phyloP scores from a whole-genome alignment of 352 stramenopile genomes.

The Pythium pyrilobum region DNA sequence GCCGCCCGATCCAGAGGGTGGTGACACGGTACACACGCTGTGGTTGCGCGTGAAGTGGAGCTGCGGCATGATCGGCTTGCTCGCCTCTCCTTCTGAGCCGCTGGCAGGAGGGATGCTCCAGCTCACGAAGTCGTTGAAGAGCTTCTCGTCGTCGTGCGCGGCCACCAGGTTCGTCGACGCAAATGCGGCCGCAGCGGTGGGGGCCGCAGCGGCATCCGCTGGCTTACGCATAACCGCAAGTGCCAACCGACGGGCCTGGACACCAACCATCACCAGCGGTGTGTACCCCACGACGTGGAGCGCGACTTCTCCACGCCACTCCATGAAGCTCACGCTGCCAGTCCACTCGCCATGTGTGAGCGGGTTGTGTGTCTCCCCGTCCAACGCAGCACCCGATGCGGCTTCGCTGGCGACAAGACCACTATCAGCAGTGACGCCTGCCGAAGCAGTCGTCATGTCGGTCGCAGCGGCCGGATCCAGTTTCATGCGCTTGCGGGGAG shows the following conservation, averaged over 20 bases:
- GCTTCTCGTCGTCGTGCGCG: constrained; percentile 61
- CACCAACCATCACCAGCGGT: constrained; percentile 72
- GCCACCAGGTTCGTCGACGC: not conserved
- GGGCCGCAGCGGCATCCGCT: constrained; percentile 14
- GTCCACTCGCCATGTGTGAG: constrained; percentile 66
- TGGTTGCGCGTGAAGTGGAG: constrained; percentile 73
- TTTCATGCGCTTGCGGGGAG: constrained; percentile 60
- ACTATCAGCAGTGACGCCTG: no score
- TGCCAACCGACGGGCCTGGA: constrained; percentile 71
- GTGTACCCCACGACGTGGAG: constrained; percentile 70
- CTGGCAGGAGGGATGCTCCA: constrained; percentile 34
- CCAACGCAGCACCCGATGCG: constrained; percentile 1
- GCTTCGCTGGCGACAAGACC: not conserved
- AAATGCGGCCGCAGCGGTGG: not conserved
- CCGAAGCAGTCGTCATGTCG: not conserved
- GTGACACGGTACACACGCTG: constrained; percentile 67
- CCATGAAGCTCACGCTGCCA: constrained; percentile 80
- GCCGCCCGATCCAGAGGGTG: constrained; percentile 33
- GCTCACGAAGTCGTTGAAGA: constrained; percentile 84
- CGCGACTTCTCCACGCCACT: constrained; percentile 76
- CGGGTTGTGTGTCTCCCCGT: constrained; percentile 35
- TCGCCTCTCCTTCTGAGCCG: constrained; percentile 28
- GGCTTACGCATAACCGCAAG: constrained; percentile 63
- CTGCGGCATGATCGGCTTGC: constrained; percentile 61
- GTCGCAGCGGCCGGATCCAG: constrained; percentile 26